Evolutionary conservation across 106 monocot species (phyloP).

Genomic region (Ottelia alismoides): DNA sequence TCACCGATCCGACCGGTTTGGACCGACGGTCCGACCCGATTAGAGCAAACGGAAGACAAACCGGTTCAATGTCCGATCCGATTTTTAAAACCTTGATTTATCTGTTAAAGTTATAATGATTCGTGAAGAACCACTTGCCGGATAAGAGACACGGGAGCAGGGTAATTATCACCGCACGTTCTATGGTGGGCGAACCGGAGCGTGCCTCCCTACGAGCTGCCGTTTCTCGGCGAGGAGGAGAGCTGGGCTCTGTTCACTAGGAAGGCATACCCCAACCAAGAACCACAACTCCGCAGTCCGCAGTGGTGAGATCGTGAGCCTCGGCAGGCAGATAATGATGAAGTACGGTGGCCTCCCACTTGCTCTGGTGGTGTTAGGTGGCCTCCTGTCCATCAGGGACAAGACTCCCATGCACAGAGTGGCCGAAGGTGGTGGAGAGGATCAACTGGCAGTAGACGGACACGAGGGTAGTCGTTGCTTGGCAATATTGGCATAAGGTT

Average conservation of each 20-base stretch:
- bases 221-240: slow-evolving; percentile 10
- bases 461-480: slow-evolving; percentile 18
- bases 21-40: no score
- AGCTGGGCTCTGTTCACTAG: slow-evolving; percentile 29
- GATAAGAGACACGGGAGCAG: slow-evolving; percentile 12
- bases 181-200: neutral
- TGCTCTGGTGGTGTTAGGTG: slow-evolving; percentile 29
- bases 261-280: slow-evolving; percentile 6
- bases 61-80: no score
- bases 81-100: no score
- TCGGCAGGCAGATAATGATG: slow-evolving; percentile 14
- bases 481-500: no score
- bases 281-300: slow-evolving; percentile 1
- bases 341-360: slow-evolving; percentile 48
- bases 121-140: slow-evolving; percentile 7
- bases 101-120: slow-evolving; percentile 5
- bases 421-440: slow-evolving; percentile 12
- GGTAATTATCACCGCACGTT: slow-evolving; percentile 4
- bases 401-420: neutral
- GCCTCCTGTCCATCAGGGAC: slow-evolving; percentile 15
- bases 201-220: slow-evolving; percentile 10
- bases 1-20: no score
- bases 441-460: slow-evolving; percentile 23
- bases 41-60: no score
- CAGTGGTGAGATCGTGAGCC: slow-evolving; percentile 10